Evolutionary conservation across 352 stramenopile genomes (phyloP), one percentile per base, ranked within the genome.

Genomic region (Blastocystis sp.): DNA sequence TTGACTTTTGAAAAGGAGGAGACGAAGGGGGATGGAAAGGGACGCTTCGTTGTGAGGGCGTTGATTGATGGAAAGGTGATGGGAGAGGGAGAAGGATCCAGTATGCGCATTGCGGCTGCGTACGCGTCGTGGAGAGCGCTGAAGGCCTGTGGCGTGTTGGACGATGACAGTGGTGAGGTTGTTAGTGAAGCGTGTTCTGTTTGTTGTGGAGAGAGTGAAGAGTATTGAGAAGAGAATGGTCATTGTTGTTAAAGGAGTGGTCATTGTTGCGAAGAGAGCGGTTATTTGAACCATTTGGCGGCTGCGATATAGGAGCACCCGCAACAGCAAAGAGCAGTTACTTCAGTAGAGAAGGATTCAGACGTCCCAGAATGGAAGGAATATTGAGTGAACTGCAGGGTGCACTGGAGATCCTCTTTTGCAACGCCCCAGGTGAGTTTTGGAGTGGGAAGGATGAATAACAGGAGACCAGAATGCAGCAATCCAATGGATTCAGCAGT

Each of bases 401-500:
- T 40, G 69, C 69, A 29, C 40, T 81, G 36, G 69, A 81, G 56
- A 51, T 81, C 21, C 44, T 81, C 46, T 81, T 81, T 64, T 57
- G 46, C 36, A 81, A 81, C 42, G 51, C 69, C 4, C 40, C 40
- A 32, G 69, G 69, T 81, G 40, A 2, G 18, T 21, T 9, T 63
- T 46, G 24, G 21, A n/a, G 24, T 42, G n/a, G 14, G 0, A 46
- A 21, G 4, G 9, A 27, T 63, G 1, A 65, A 4, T 16, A 1
- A 29, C 49, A 81, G 69, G 69, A 51, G 56, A 81, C 42, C 69
- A 81, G 44, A 81, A 81, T 81, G 46, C 24, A 46, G 69, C 69
- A n/a, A 54, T 81, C 63, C 69, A 64, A 51, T 81, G 69, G 69
- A 57, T 81, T 42, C 69, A 81, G 21, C 42, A 81, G 24, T 81